phyloP scores from a whole-genome alignment of 2,329 filamentous ascomycete genomes.

The Ophiostoma sp. region DNA sequence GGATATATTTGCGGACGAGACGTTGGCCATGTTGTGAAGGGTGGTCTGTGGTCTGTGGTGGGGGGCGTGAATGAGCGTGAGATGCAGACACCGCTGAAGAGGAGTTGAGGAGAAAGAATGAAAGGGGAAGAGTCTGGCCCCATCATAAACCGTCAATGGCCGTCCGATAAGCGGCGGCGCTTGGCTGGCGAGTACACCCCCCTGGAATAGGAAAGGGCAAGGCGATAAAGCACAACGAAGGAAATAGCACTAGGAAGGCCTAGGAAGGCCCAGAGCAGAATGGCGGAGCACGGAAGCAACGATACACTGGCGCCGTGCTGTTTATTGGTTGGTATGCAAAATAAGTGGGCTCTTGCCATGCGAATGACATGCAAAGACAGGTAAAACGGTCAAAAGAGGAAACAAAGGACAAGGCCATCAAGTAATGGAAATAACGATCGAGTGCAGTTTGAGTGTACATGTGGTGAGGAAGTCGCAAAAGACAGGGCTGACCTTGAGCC shows the following conservation, averaged over 20 bases:
- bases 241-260: not conserved
- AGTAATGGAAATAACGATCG: not conserved
- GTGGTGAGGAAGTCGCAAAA: not conserved
- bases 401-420: not conserved
- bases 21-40: not conserved
- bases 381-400: not conserved
- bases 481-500: not conserved
- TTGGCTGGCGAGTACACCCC: not conserved
- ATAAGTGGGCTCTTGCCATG: not conserved
- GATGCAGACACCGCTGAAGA: conserved; percentile 2
- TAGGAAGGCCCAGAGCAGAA: too few species aligned
- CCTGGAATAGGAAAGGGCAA: conserved; percentile 6
- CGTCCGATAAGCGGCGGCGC: conserved; percentile 11
- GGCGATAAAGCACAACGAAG: not conserved
- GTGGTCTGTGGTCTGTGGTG: not conserved
- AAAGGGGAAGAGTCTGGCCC: not conserved
- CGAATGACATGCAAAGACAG: not conserved
- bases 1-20: conserved; percentile 20
- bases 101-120: not conserved
- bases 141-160: conserved; percentile 12
- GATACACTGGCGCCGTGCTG: conserved; percentile 2
- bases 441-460: not conserved
- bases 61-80: not conserved
- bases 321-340: not conserved
- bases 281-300: not conserved